These are phyloP conservation scores for Sequoia sempervirens DNA, from an alignment of 75 land plant species.

Conservation along the genomic window DNA sequence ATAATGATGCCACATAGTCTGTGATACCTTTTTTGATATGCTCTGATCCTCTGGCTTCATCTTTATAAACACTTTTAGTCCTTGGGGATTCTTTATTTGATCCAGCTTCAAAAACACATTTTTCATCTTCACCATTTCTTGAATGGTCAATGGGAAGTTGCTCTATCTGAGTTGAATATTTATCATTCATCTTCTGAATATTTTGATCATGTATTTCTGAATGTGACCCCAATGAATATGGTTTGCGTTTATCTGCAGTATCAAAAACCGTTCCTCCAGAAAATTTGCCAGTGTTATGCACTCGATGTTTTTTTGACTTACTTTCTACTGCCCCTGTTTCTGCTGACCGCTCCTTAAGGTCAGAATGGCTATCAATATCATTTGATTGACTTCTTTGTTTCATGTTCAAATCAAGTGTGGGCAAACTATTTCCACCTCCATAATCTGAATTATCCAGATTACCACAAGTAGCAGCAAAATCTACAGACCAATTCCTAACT, in stretches of 20 bases:
- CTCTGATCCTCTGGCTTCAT: conserved; percentile 47
- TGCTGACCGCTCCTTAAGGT: conserved; percentile 55
- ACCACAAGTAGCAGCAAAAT: conserved; percentile 63
- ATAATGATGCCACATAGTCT: conserved; percentile 75
- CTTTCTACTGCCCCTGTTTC: conserved; percentile 55
- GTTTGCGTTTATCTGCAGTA: conserved; percentile 52
- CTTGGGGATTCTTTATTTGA: conserved; percentile 19
- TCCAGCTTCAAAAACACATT: conserved; percentile 42
- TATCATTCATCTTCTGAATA: conserved; percentile 40
- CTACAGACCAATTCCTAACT: conserved; percentile 82
- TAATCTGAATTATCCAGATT: conserved; percentile 47
- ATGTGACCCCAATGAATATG: conserved; percentile 53
- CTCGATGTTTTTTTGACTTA: conserved; percentile 62
- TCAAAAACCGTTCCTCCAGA: conserved; percentile 47
- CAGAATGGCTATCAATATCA: conserved; percentile 33
- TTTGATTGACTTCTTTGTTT: conserved; percentile 39
- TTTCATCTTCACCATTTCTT: conserved; percentile 25
- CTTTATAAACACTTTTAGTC: conserved; percentile 3
- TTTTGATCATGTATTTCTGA: conserved; percentile 22
- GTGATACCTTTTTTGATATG: conserved; percentile 76
- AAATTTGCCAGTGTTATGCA: conserved; percentile 43
- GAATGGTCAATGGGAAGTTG: conserved; percentile 8
- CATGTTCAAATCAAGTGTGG: conserved; percentile 1
- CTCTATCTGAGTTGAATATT: conserved; percentile 33
- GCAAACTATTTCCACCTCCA: conserved; percentile 8